Evolutionary conservation across 306 rosid genomes (phyloP).

Genomic region (Vigna angularis): DNA sequence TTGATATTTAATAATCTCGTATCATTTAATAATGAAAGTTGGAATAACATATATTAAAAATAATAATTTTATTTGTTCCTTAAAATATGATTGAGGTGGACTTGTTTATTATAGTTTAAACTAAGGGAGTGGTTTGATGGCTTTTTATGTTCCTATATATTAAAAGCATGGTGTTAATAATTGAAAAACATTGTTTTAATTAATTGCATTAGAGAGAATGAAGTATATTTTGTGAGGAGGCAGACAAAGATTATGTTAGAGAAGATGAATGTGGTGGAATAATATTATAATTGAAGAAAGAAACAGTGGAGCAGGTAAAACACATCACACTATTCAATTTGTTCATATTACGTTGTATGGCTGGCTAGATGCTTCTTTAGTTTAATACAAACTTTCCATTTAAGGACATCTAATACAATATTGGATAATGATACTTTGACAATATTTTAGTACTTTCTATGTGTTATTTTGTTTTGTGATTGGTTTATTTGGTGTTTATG

Average conservation of each 20-base stretch:
- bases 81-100: no score
- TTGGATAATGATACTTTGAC: no score
- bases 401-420: not conserved
- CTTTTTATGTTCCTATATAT: not conserved
- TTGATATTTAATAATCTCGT: no score
- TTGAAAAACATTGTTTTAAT: constrained; percentile 8
- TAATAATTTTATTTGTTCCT: no score
- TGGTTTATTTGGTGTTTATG: no score
- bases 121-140: constrained; percentile 28
- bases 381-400: not conserved
- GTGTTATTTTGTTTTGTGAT: no score
- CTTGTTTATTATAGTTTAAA: not conserved
- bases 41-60: no score
- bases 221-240: no score
- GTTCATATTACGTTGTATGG: not conserved
- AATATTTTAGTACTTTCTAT: no score
- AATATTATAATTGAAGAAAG: constrained; percentile 3
- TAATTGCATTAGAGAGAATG: no score
- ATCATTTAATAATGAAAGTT: no score
- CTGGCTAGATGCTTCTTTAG: not conserved
- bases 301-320: constrained; percentile 29
- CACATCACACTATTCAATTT: not conserved
- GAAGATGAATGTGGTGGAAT: not conserved
- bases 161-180: not conserved
- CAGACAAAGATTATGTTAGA: no score